These are phyloP conservation scores for Fusarium sp. DNA, from an alignment of 2,329 filamentous ascomycete genomes.

Conservation along the genomic window DNA sequence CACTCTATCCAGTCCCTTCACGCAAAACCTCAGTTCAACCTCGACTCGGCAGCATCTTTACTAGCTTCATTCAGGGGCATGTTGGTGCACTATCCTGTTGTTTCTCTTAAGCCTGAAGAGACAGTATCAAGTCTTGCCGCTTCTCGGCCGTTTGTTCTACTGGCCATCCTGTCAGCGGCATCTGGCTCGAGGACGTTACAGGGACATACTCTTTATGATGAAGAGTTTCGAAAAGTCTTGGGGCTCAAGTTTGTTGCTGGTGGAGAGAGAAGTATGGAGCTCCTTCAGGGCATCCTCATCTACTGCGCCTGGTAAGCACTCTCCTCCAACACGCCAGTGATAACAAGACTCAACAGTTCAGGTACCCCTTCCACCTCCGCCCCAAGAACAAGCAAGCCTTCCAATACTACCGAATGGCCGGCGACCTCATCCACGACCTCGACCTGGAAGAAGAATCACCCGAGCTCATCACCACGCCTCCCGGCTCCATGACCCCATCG, in stretches of 20 bases:
- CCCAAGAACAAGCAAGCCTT: conserved; percentile 61
- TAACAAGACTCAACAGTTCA: conserved; percentile 33
- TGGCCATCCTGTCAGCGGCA: conserved; percentile 64
- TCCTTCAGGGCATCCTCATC: conserved; percentile 66
- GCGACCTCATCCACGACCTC: conserved; percentile 61
- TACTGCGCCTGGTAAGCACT: conserved; percentile 68
- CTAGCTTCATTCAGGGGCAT: conserved; percentile 57
- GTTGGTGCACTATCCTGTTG: conserved; percentile 56
- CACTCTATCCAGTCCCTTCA: conserved; percentile 53
- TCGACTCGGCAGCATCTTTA: conserved; percentile 61
- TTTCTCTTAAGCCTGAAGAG: conserved; percentile 53
- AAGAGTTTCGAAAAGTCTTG: conserved; percentile 67
- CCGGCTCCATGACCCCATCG: conserved; percentile 8
- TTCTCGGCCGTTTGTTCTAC: conserved; percentile 62
- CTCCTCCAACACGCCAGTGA: too few relatives aligned
- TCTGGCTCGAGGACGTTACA: conserved; percentile 60
- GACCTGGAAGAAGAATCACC: conserved; percentile 57
- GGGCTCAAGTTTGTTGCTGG: conserved; percentile 66
- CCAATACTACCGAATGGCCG: conserved; percentile 64
- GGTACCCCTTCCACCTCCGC: conserved; percentile 66
- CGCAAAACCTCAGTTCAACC: conserved; percentile 64
- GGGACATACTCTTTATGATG: conserved; percentile 65
- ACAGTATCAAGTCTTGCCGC: conserved; percentile 57
- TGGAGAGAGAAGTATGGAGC: conserved; percentile 66
- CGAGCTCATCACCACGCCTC: neutral